Base-by-base conservation (phyloP, 2,329 filamentous ascomycete species). In the Neofusicoccum cordaticola region DNA sequence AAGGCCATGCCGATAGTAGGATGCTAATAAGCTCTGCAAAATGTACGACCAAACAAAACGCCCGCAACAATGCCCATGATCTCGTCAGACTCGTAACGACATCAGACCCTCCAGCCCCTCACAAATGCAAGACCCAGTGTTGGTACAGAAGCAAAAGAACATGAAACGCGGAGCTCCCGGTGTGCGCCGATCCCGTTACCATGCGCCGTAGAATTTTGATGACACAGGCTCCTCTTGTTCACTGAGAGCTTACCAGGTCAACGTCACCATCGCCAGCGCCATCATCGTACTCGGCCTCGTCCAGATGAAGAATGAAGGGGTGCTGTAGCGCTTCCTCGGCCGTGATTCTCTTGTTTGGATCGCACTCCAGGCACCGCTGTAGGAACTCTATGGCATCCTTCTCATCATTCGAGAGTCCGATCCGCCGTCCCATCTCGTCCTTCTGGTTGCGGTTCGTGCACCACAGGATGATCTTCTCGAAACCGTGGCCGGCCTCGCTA, bases 401-500 rank as follows among this genome's bases (percentile, higher is more conserved):
- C 79, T 95, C 92, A 27, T 92, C 89, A 0, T 82, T 78, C 0
- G 82, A 84, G 44, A 95, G 76, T 78, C 84, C 78, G 58, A 80
- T 74, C 6, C 71, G 69, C 52, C 78, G 27, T 13, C 67, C 76
- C 4, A 78, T 80, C 68, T 85, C 83, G 62, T 84, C 84, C 66
- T 85, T 84, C 22, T 87, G 85, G 64, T 86, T 88, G 22, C 92
- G 87, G 66, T 90, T 91, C 31, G 92, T 97, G 72, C 92, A 95
- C 95, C 95, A 99, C 56, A 97, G 83, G 68, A 99, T 89, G 70
- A 99, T 95, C 79, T 96, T 95, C 78, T 97, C 92, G 71, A 97
- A 88, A 4, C 86, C 88, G 75, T 96, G 96, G 0, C 95, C 95
- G 48, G 88, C 86, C 69, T 90, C 88, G 48, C 91, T 92, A 69